These are phyloP conservation scores for Pseudogymnoascus sp. DNA, from an alignment of 2,329 filamentous ascomycete species.

Conservation along the genomic window DNA sequence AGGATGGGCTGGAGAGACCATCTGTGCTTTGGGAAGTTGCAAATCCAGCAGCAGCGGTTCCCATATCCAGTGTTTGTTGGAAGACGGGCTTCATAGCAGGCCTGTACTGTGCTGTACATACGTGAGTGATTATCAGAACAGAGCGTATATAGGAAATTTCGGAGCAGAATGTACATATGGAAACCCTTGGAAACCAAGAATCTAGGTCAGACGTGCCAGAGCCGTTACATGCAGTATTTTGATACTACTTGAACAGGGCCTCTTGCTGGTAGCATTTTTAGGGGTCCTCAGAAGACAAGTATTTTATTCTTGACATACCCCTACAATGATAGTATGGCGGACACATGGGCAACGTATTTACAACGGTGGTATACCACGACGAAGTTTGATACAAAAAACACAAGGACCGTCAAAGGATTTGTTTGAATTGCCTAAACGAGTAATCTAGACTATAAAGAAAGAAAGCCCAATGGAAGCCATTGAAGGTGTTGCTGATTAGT, in stretches of 20 bases:
- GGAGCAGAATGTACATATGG: background rate
- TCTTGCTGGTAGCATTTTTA: background rate
- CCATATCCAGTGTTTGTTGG: background rate
- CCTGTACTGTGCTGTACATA: background rate
- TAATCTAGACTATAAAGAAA: background rate
- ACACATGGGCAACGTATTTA: background rate
- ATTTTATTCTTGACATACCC: background rate
- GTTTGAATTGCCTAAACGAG: slow-evolving; percentile 5
- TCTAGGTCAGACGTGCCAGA: background rate
- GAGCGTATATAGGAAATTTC: background rate
- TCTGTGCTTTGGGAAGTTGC: background rate
- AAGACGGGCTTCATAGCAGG: background rate
- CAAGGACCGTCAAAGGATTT: background rate
- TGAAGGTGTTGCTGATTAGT: background rate
- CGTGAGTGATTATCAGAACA: background rate
- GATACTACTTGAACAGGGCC: background rate
- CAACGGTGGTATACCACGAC: background rate
- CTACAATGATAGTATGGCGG: background rate
- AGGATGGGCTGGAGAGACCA: background rate
- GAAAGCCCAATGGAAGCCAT: background rate
- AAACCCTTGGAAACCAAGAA: background rate
- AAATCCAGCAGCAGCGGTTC: background rate
- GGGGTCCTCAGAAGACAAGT: background rate
- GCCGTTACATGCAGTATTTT: background rate
- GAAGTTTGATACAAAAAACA: background rate